Base-by-base conservation (phyloP, 257 asterid genomes). In the Jacaranda mimosifolia region DNA sequence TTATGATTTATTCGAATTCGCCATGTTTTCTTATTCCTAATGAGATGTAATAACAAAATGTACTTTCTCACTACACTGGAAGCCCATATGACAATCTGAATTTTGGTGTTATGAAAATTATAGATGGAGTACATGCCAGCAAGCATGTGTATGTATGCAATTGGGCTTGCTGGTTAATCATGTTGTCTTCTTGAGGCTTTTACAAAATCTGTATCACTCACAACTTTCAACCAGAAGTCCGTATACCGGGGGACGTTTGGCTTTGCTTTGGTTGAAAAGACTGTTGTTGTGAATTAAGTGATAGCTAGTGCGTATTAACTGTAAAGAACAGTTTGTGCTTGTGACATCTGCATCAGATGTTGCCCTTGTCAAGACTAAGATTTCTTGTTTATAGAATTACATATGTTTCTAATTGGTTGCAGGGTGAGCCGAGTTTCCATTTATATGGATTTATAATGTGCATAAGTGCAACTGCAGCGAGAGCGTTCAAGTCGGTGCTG, bases 381-480 rank as follows among this genome's bases (percentile, higher is more conserved):
- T 59, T 19, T 60, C 40, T 45, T 13, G 45, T 79, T 66, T 57
- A 26, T 26, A 26, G 32, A 26, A 26, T 65, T 55, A 78, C 48
- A 36, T 11, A 10, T 39, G 49, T 15, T 55, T 49, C 4, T 63
- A 26, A 70, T 38, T 81, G 78, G 59, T 85, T 77, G 69, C 84
- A 91, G 94, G 94, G 97, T 1, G 97, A 91, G 65, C 97, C 94
- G 19, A 83, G 87, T 69, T 91, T 91, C 84, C 92, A 91, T 60
- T 79, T 89, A 51, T 91, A 73, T 64, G 97, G 97, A 79, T 91
- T 91, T 70, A 77, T 91, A 39, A 89, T 87, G 92, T 91, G 97
- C 78, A 77, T 89, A 72, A 75, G 94, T 63, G 92, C 97, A 55
- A 91, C 97, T 46, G 97, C 97, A 52, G 94, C 94, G 7, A 86